Conservation (phyloP, 768 basidiomycete genomes). For the Daedalea quercina region DNA sequence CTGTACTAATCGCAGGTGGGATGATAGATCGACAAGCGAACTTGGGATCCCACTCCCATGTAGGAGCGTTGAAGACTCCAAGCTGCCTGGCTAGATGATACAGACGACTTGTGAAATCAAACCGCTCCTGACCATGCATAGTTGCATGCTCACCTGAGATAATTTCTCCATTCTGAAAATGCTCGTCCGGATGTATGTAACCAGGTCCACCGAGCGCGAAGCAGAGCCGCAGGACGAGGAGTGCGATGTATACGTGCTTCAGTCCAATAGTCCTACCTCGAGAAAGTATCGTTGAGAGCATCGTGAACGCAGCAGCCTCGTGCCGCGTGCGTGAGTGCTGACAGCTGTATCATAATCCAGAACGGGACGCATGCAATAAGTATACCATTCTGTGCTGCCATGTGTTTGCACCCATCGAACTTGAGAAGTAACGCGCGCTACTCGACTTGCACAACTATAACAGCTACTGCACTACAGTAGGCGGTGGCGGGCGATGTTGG, state of each 20-base stretch:
- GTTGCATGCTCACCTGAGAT: conserved; percentile 23
- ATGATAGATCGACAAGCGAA: conserved; percentile 30
- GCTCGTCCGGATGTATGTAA: conserved; percentile 37
- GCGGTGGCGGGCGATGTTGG: neutral
- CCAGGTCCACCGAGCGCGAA: conserved; percentile 29
- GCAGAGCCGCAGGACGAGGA: conserved; percentile 15
- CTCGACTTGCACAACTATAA: no score
- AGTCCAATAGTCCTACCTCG: neutral
- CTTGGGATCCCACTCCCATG: conserved; percentile 33
- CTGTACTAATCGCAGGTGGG: conserved; percentile 27
- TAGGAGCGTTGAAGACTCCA: conserved; percentile 20
- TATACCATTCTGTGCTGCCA: no score
- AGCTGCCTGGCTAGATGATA: conserved; percentile 21
- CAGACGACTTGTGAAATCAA: conserved; percentile 1
- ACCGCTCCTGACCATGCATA: neutral
- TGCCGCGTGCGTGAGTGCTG: no score
- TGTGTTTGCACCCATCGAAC: no score
- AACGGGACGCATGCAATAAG: no score
- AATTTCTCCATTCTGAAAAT: conserved; percentile 35
- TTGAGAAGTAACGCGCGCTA: no score
- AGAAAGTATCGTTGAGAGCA: neutral
- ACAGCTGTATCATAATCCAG: no score
- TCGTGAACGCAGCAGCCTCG: no score
- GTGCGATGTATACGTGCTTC: conserved; percentile 6
- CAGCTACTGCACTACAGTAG: no score